These are phyloP conservation scores for Stagonosporopsis vannaccii DNA, from an alignment of 2,329 filamentous ascomycete genomes.

Conservation along the genomic window DNA sequence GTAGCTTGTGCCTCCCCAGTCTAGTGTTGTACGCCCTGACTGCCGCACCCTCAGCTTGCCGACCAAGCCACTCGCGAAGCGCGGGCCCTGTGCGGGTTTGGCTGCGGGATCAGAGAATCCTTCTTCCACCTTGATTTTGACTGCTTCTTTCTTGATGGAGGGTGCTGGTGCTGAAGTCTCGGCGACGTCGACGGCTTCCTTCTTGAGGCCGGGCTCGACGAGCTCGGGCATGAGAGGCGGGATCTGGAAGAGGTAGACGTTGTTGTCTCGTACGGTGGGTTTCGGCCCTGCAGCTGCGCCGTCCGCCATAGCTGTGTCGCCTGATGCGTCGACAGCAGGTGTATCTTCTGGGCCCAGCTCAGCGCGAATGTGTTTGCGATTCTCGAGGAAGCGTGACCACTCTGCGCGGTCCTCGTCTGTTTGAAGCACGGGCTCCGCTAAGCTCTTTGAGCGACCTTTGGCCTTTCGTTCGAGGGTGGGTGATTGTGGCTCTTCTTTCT, in stretches of 20 bases:
- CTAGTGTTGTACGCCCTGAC: conserved; percentile 67
- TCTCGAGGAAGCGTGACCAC: conserved; percentile 57
- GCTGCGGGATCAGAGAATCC: conserved; percentile 29
- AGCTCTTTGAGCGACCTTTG: conserved; percentile 28
- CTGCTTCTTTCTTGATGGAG: conserved; percentile 24
- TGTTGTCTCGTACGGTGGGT: conserved; percentile 55
- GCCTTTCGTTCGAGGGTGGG: conserved; percentile 44
- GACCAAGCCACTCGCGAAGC: conserved; percentile 61
- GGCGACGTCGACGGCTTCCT: conserved; percentile 33
- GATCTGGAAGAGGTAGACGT: conserved; percentile 70
- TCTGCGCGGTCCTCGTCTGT: conserved; percentile 62
- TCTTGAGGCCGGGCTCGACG: conserved; percentile 48
- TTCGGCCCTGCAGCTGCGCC: conserved; percentile 29
- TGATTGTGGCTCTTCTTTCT: conserved; percentile 40
- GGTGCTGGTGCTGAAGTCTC: conserved; percentile 17
- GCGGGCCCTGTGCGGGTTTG: conserved; percentile 30
- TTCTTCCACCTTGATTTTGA: conserved; percentile 45
- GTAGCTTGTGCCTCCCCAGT: conserved; percentile 69
- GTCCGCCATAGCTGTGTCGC: conserved; percentile 51
- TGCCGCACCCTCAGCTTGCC: conserved; percentile 69
- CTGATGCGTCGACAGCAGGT: conserved; percentile 47
- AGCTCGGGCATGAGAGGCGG: conserved; percentile 68
- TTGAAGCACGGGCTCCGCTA: conserved; percentile 54
- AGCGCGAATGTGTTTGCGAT: conserved; percentile 55
- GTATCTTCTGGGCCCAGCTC: conserved; percentile 55